Evolutionary conservation across 768 basidiomycete genomes (phyloP), one percentile per base, ranked within the genome.

Genomic region (Lactarius akahatsu): DNA sequence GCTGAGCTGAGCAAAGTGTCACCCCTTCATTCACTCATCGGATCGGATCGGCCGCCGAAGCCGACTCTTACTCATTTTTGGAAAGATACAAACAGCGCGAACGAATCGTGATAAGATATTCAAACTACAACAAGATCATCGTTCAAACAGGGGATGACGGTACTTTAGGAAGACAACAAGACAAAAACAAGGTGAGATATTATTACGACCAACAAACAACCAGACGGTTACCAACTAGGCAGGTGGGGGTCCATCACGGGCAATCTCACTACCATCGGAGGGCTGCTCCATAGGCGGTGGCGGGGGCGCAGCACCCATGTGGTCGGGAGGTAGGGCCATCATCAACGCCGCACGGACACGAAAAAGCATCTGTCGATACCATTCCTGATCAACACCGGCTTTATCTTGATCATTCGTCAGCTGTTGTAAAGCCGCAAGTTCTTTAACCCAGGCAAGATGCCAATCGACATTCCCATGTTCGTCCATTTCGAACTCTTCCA

Each of bases 281-380:
- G 64, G 54, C n/a, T 61, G 70, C 43, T 64, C 61, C 65, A 67
- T 63, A 55, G 64, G 64, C 15, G 70, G 70, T 7, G 68, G 70
- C 18, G 64, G 62, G 13, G 66, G 66, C 2, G 62, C 66, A 47
- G 52, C 52, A 50, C 57, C 59, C 38, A 66, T 60, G 50, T 60
- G 63, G 18, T 72, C 71, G 23, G 64, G 64, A n/a, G 63, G 69
- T 26, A 73, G 69, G 40, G 79, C 50, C 68, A 71, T 85, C 84
- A 92, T 85, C 69, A 92, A 79, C 20, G 88, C 88, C 54, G 81
- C 82, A 62, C 92, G 81, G 52, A 93, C 86, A n/a, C 90, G 85
- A 73, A 90, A 81, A 10, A 92, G 73, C 91, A 94, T 93, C 85
- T 90, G 88, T 69, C 88, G 80, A 72, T 87, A 94, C 92, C 92